Percentiles rank a stretch among this genome's conserved stretches.
Evolutionary conservation across 1,284 basidiomycete genomes (phyloP).

Genomic region (Athelia sp.): DNA sequence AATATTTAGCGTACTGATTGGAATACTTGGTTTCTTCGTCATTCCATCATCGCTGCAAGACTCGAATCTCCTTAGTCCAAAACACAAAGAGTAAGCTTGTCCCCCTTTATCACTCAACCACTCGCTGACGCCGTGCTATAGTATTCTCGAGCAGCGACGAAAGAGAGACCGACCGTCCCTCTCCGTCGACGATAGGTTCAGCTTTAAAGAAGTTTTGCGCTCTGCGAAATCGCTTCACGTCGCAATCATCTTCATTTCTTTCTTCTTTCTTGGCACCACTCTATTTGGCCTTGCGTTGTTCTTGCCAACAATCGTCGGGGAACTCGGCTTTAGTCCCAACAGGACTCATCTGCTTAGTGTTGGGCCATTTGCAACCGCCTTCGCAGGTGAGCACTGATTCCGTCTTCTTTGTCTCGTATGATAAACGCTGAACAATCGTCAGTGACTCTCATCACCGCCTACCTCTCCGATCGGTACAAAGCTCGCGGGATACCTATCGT

Average conservation of each 20-base stretch:
- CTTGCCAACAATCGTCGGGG: constrained; percentile 38
- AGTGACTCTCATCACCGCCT: constrained; percentile 37
- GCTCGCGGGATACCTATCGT: constrained; percentile 35
- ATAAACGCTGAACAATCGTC: not conserved
- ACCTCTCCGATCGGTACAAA: constrained; percentile 37
- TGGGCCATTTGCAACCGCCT: constrained; percentile 27
- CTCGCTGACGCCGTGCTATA: not conserved
- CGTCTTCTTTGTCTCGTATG: not conserved
- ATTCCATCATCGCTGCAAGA: constrained; percentile 43
- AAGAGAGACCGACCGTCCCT: constrained; percentile 24
- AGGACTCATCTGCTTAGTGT: constrained; percentile 28
- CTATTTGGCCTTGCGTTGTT: constrained; percentile 38
- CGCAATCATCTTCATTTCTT: constrained; percentile 29
- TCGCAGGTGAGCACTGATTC: constrained; percentile 21
- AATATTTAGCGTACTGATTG: constrained; percentile 43
- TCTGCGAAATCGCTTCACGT: constrained; percentile 28
- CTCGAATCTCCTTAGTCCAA: constrained; percentile 33
- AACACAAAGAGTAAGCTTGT: constrained; percentile 32
- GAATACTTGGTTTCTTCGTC: constrained; percentile 41
- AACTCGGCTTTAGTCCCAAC: constrained; percentile 32
- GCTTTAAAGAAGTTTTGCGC: constrained; percentile 20
- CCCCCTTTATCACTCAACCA: constrained; percentile 3
- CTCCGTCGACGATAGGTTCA: constrained; percentile 25
- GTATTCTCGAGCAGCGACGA: constrained; percentile 22
- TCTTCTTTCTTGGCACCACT: constrained; percentile 42